phyloP scores from a whole-genome alignment of 2,329 filamentous ascomycete genomes.

The Sclerotiophoma versabilis region DNA sequence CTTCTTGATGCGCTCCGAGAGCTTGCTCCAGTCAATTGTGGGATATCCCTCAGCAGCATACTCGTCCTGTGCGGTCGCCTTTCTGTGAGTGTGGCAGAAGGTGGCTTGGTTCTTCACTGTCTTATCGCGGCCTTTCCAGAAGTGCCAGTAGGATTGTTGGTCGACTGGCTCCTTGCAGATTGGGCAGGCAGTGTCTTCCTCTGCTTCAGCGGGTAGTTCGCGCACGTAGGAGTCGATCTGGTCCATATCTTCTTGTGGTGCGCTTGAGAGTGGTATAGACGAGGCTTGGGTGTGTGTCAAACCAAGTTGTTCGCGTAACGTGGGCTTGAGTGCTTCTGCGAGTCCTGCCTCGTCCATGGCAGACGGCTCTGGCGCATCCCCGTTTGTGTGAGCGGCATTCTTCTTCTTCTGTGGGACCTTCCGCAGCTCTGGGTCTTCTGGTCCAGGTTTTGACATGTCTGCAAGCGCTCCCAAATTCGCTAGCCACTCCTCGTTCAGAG shows the following conservation, averaged over 20 bases:
- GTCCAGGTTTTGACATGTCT: not conserved
- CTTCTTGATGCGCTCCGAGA: slow-evolving; percentile 65
- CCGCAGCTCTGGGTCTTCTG: slow-evolving; percentile 6
- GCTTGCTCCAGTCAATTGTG: slow-evolving; percentile 59
- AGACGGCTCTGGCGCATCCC: not conserved
- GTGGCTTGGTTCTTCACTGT: slow-evolving; percentile 61
- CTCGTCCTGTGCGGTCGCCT: slow-evolving; percentile 42
- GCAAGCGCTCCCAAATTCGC: not conserved
- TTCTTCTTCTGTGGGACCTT: slow-evolving; percentile 1
- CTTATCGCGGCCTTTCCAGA: slow-evolving; percentile 33
- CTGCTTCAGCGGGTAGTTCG: slow-evolving; percentile 24
- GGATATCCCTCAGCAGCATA: slow-evolving; percentile 56
- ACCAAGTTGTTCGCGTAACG: slow-evolving; percentile 25
- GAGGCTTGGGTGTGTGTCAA: slow-evolving; percentile 12
- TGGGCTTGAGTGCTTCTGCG: slow-evolving; percentile 2
- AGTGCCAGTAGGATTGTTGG: slow-evolving; percentile 59
- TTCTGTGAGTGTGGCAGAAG: slow-evolving; percentile 50
- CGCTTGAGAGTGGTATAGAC: slow-evolving; percentile 27
- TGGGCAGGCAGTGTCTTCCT: slow-evolving; percentile 60
- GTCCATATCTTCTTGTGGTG: slow-evolving; percentile 24
- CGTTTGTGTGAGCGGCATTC: not conserved
- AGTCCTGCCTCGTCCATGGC: not conserved
- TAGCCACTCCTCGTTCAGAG: not conserved
- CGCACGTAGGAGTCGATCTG: slow-evolving; percentile 27
- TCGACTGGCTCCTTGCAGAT: slow-evolving; percentile 71